Percentiles rank a stretch among this genome's conserved stretches.
These are phyloP conservation scores for Ceratobasidium sp. DNA, from an alignment of 1,284 basidiomycete species.

Conservation along the genomic window DNA sequence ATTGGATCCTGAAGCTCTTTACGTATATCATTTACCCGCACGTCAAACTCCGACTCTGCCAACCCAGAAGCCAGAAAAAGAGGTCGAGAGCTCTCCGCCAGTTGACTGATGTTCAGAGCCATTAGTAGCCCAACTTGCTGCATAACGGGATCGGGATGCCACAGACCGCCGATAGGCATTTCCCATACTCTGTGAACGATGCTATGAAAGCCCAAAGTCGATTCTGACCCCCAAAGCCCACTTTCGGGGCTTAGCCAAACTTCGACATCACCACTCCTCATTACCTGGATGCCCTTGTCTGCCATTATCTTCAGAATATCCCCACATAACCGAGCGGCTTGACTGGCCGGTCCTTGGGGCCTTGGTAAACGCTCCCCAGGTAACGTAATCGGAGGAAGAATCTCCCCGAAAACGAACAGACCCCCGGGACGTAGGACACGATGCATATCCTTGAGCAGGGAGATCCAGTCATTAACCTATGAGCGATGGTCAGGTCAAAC, in stretches of 20 bases:
- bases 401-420: background rate
- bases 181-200: background rate
- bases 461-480: slow-evolving; percentile 31
- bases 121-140: slow-evolving; percentile 19
- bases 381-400: background rate
- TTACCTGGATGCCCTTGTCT: slow-evolving; percentile 1
- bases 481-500: background rate
- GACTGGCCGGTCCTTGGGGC: background rate
- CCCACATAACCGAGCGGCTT: background rate
- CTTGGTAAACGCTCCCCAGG: slow-evolving; percentile 2
- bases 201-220: background rate
- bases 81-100: background rate
- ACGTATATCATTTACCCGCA: background rate
- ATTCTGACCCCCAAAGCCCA: too few species aligned
- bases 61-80: slow-evolving; percentile 7
- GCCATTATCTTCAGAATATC: background rate
- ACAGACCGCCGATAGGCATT: background rate
- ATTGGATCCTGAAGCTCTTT: slow-evolving; percentile 27
- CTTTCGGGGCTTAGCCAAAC: slow-evolving; percentile 27
- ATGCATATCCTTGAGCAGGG: slow-evolving; percentile 28
- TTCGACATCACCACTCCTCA: slow-evolving; percentile 3
- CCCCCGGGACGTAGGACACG: slow-evolving; percentile 32
- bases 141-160: too few species aligned
- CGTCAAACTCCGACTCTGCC: background rate
- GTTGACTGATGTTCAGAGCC: slow-evolving; percentile 18